Evolutionary conservation across 768 basidiomycete species (phyloP).

Genomic region (Strobilomyces dryophilus): DNA sequence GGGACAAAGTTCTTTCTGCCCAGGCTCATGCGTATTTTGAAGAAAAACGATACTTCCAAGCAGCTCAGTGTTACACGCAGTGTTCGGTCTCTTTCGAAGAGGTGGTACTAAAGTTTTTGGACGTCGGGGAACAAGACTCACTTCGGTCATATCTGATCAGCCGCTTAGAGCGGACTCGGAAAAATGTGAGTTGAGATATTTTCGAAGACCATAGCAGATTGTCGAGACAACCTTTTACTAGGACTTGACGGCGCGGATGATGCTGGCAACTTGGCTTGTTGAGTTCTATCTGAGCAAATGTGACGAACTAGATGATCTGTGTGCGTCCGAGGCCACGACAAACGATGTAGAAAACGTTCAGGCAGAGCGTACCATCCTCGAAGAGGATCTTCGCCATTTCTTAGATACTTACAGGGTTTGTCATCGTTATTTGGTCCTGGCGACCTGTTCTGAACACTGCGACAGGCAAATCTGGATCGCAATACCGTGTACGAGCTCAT

Average conservation of each 20-base stretch:
- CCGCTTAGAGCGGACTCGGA: slow-evolving; percentile 78
- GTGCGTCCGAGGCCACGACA: slow-evolving; percentile 79
- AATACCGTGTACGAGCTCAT: slow-evolving; percentile 90
- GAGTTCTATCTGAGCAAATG: slow-evolving; percentile 97
- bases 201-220: not conserved
- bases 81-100: slow-evolving; percentile 88
- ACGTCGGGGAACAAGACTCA: slow-evolving; percentile 86
- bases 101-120: slow-evolving; percentile 85
- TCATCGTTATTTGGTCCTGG: not conserved
- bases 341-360: slow-evolving; percentile 83
- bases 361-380: slow-evolving; percentile 74
- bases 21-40: slow-evolving; percentile 81
- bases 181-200: slow-evolving; percentile 52
- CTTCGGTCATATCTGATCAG: slow-evolving; percentile 87
- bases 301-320: slow-evolving; percentile 91
- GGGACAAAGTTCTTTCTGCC: slow-evolving; percentile 76
- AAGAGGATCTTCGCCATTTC: slow-evolving; percentile 92
- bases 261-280: slow-evolving; percentile 97
- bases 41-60: slow-evolving; percentile 80
- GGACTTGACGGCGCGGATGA: slow-evolving; percentile 94
- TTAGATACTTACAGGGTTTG: slow-evolving; percentile 89
- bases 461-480: slow-evolving; percentile 79
- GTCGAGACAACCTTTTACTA: slow-evolving; percentile 28
- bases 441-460: not conserved
- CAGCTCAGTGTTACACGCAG: slow-evolving; percentile 89